These are phyloP conservation scores for Phytopythium oedochilum DNA, from an alignment of 352 stramenopile species.

Conservation along the genomic window DNA sequence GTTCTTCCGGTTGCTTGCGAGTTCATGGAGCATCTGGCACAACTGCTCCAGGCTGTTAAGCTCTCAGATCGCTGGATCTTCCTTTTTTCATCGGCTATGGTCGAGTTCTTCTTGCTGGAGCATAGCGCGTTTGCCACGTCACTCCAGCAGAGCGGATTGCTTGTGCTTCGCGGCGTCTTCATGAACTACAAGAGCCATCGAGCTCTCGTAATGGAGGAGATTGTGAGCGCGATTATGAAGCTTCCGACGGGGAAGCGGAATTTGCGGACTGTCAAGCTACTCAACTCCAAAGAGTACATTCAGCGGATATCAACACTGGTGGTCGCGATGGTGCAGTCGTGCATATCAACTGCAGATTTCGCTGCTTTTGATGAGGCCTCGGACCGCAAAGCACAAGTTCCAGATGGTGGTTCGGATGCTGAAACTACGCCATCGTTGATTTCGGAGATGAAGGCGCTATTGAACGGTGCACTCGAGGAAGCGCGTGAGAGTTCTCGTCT, in stretches of 20 bases:
- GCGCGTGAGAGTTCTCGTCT: slow-evolving; percentile 25
- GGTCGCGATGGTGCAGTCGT: slow-evolving; percentile 60
- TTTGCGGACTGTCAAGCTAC: slow-evolving; percentile 64
- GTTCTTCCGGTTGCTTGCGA: slow-evolving; percentile 61
- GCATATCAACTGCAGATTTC: slow-evolving; percentile 13
- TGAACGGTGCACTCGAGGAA: slow-evolving; percentile 21
- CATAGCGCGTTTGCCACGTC: slow-evolving; percentile 46
- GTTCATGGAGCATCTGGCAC: slow-evolving; percentile 66
- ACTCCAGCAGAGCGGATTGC: slow-evolving; percentile 59
- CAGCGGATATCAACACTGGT: slow-evolving; percentile 73
- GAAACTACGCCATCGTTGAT: slow-evolving; percentile 17
- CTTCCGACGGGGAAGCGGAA: slow-evolving; percentile 68
- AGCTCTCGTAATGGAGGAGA: slow-evolving; percentile 52
- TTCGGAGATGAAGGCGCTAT: slow-evolving; percentile 9
- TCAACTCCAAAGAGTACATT: slow-evolving; percentile 36
- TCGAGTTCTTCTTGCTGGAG: slow-evolving; percentile 68
- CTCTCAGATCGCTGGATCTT: slow-evolving; percentile 76
- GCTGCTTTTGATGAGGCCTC: slow-evolving; percentile 6
- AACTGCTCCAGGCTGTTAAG: slow-evolving; percentile 56
- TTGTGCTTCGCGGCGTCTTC: slow-evolving; percentile 62
- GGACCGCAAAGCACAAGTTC: background rate
- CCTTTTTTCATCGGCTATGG: slow-evolving; percentile 62
- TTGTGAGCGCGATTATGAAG: slow-evolving; percentile 76
- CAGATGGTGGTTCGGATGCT: background rate
- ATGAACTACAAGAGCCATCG: slow-evolving; percentile 59